Evolutionary conservation across 768 basidiomycete species (phyloP).

Genomic region (Erythrobasidium yunnanense): DNA sequence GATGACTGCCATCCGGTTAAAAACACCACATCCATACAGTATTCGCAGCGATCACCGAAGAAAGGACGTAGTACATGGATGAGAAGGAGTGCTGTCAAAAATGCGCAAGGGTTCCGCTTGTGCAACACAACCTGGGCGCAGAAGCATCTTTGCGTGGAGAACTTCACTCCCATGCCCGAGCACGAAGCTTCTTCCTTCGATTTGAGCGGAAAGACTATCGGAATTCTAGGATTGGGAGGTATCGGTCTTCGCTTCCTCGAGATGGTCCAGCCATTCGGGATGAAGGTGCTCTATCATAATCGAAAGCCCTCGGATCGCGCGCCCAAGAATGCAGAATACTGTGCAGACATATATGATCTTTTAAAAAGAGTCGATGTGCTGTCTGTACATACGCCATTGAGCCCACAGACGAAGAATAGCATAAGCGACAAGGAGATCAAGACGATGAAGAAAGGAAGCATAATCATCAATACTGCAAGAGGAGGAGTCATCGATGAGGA

Average conservation of each 20-base stretch:
- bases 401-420: constrained; percentile 48
- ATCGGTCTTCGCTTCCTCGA: constrained; percentile 50
- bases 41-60: no score
- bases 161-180: constrained; percentile 33
- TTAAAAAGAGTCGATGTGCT: constrained; percentile 65
- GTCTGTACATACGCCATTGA: constrained; percentile 73
- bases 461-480: constrained; percentile 43
- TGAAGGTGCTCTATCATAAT: constrained; percentile 70
- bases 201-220: constrained; percentile 14
- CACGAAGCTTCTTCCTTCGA: constrained; percentile 9
- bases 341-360: constrained; percentile 52
- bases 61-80: no score
- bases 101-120: constrained; percentile 37
- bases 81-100: no score
- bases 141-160: constrained; percentile 42
- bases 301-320: constrained; percentile 41
- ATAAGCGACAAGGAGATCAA: constrained; percentile 31
- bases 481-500: constrained; percentile 82
- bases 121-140: constrained; percentile 62
- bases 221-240: constrained; percentile 42
- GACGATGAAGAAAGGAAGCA: constrained; percentile 31
- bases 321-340: constrained; percentile 46
- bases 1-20: no score
- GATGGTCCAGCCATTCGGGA: constrained; percentile 59
- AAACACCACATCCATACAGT: no score